These are phyloP conservation scores for Monilinia polystroma DNA, from an alignment of 2,329 filamentous ascomycete genomes.

Conservation along the genomic window DNA sequence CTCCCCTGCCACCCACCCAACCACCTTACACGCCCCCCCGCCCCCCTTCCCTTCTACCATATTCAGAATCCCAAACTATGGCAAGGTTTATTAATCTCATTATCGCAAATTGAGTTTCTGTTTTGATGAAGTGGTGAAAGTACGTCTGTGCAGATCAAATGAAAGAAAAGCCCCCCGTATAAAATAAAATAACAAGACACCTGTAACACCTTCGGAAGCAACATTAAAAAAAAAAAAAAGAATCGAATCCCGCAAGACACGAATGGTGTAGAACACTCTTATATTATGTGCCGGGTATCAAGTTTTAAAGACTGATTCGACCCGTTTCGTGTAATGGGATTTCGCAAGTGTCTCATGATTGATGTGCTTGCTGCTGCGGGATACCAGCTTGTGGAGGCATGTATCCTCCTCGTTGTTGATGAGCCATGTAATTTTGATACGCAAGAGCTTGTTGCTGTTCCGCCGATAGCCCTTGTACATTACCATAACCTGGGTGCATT, in stretches of 20 bases:
- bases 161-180: conserved; percentile 15
- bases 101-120: conserved; percentile 31
- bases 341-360: conserved; percentile 54
- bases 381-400: conserved; percentile 78
- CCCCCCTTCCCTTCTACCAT: conserved; percentile 18
- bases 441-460: conserved; percentile 73
- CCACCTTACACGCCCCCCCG: conserved; percentile 11
- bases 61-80: conserved; percentile 13
- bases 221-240: conserved; percentile 27
- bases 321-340: conserved; percentile 35
- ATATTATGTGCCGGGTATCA: conserved; percentile 60
- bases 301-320: conserved; percentile 42
- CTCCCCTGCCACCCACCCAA: conserved; percentile 1
- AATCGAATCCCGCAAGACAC: conserved; percentile 38
- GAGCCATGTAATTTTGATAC: conserved; percentile 79
- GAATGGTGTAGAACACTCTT: conserved; percentile 30
- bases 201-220: conserved; percentile 37
- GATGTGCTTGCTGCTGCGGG: conserved; percentile 79
- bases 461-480: conserved; percentile 46
- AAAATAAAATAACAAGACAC: conserved; percentile 29
- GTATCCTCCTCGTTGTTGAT: conserved; percentile 71
- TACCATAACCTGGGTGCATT: conserved; percentile 61
- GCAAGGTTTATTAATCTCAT: conserved; percentile 33
- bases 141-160: conserved; percentile 20
- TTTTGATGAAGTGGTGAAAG: conserved; percentile 18